A percentile compares a stretch with the other conserved stretches of the same genome.
Conservation (phyloP, 2,329 filamentous ascomycete genomes). For the Emergomyces pasteurianus region DNA sequence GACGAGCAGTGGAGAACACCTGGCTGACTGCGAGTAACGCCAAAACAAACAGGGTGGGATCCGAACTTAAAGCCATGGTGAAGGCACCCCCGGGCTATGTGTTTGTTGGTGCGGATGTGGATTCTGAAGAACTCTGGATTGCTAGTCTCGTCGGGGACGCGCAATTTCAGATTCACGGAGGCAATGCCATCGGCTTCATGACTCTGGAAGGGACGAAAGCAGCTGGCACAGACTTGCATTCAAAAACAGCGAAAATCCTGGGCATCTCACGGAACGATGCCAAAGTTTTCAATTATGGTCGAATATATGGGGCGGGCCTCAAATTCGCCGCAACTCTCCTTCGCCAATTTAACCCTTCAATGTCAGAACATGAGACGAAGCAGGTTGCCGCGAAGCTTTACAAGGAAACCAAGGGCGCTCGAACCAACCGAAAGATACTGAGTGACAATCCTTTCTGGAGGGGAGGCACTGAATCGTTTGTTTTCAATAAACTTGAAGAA, state of each 20-base stretch:
- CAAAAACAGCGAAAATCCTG: slow-evolving; percentile 79
- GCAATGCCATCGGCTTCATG: slow-evolving; percentile 98
- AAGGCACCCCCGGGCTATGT: slow-evolving; percentile 79
- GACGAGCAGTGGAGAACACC: slow-evolving; percentile 89
- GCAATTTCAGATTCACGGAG: slow-evolving; percentile 87
- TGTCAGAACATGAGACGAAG: slow-evolving; percentile 68
- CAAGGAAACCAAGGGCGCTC: slow-evolving; percentile 76
- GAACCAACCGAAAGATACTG: slow-evolving; percentile 62
- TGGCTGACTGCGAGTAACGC: slow-evolving; percentile 98
- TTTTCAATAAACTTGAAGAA: slow-evolving; percentile 96
- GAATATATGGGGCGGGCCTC: slow-evolving; percentile 94
- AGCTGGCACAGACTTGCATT: slow-evolving; percentile 87
- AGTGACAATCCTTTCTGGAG: slow-evolving; percentile 78
- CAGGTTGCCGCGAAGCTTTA: slow-evolving; percentile 72
- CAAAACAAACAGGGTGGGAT: slow-evolving; percentile 89
- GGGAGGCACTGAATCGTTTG: slow-evolving; percentile 90
- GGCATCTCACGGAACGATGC: slow-evolving; percentile 92
- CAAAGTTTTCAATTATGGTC: slow-evolving; percentile 97
- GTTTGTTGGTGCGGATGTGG: slow-evolving; percentile 94
- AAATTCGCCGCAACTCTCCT: slow-evolving; percentile 86
- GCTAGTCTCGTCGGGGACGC: slow-evolving; percentile 90
- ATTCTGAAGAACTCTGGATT: slow-evolving; percentile 97
- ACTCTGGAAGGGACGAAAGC: slow-evolving; percentile 92
- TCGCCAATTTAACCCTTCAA: slow-evolving; percentile 78
- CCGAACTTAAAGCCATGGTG: slow-evolving; percentile 94